Evolutionary conservation across 441 rosid genomes (phyloP).

Genomic region (Pelargonium fulgidum): DNA sequence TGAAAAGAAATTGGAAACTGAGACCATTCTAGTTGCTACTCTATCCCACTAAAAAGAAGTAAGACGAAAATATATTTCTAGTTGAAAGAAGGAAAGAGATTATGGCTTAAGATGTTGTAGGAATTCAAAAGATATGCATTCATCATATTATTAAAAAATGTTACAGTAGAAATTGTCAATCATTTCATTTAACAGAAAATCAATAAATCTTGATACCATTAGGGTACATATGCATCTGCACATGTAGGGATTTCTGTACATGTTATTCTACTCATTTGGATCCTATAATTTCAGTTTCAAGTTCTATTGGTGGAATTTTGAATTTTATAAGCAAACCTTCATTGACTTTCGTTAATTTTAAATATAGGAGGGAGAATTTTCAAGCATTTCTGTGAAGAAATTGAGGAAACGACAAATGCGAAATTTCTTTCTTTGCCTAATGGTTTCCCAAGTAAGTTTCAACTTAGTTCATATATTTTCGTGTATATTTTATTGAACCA

Average conservation of each 20-base stretch:
- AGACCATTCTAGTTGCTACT: slow-evolving; percentile 6
- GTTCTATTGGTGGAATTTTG: neutral
- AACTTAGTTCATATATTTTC: slow-evolving; percentile 3
- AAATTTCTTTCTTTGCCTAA: slow-evolving; percentile 82
- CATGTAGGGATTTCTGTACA: neutral
- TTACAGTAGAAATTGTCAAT: neutral
- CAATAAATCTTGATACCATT: neutral
- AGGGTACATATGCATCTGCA: neutral
- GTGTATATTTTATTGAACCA: neutral
- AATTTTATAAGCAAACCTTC: neutral
- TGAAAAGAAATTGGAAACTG: neutral
- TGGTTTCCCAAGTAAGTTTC: slow-evolving; percentile 83
- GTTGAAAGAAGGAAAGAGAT: neutral
- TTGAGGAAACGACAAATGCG: slow-evolving; percentile 87
- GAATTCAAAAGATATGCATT: neutral
- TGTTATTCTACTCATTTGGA: neutral
- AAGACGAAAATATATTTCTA: neutral
- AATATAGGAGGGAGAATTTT: slow-evolving; percentile 79
- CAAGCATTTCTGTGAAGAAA: slow-evolving; percentile 65
- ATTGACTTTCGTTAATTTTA: slow-evolving; percentile 17
- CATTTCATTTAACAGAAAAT: neutral
- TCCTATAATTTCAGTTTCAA: neutral
- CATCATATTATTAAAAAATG: neutral
- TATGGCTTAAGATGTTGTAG: neutral
- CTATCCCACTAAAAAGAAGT: neutral